Conservation (phyloP, 495 filamentous ascomycete species). For the Bathelium albidoporum region DNA sequence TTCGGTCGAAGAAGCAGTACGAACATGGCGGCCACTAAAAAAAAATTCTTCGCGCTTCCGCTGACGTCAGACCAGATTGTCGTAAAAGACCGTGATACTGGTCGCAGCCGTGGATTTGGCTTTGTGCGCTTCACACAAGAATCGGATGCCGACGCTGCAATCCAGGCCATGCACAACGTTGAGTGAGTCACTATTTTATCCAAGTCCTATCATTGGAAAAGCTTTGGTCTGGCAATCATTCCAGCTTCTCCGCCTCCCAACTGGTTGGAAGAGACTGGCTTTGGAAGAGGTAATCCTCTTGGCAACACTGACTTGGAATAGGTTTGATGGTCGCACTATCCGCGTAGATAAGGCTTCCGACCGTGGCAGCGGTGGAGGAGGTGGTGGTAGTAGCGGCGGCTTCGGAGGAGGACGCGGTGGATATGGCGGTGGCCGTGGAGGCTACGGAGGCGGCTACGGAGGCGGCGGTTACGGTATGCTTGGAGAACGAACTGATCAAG, state of each 20-base stretch:
- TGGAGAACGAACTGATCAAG: not conserved
- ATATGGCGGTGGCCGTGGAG: slow-evolving; percentile 18
- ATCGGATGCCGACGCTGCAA: slow-evolving; percentile 73
- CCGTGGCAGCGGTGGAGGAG: slow-evolving; percentile 48
- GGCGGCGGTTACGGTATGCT: slow-evolving; percentile 23
- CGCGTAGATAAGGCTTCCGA: slow-evolving; percentile 95
- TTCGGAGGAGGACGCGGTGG: slow-evolving; percentile 25
- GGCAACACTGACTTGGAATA: slow-evolving; percentile 30
- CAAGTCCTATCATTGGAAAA: not conserved
- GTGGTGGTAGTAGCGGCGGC: slow-evolving; percentile 33
- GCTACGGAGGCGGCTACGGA: slow-evolving; percentile 22
- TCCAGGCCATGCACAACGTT: slow-evolving; percentile 78
- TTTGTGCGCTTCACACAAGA: slow-evolving; percentile 84
- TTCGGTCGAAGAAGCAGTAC: slow-evolving; percentile 81
- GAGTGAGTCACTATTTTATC: slow-evolving; percentile 53
- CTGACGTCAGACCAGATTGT: slow-evolving; percentile 55
- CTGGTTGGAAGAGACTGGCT: not conserved
- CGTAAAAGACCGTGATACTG: slow-evolving; percentile 93
- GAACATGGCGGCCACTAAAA: slow-evolving; percentile 25
- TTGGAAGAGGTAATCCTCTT: not conserved
- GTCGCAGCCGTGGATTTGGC: slow-evolving; percentile 91
- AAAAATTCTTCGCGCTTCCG: not conserved
- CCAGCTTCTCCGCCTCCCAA: not conserved
- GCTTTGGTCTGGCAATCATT: not conserved
- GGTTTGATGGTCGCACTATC: slow-evolving; percentile 92